Evolutionary conservation across 495 filamentous ascomycete genomes (phyloP).

Genomic region (Aspergillus saccharolyticus): DNA sequence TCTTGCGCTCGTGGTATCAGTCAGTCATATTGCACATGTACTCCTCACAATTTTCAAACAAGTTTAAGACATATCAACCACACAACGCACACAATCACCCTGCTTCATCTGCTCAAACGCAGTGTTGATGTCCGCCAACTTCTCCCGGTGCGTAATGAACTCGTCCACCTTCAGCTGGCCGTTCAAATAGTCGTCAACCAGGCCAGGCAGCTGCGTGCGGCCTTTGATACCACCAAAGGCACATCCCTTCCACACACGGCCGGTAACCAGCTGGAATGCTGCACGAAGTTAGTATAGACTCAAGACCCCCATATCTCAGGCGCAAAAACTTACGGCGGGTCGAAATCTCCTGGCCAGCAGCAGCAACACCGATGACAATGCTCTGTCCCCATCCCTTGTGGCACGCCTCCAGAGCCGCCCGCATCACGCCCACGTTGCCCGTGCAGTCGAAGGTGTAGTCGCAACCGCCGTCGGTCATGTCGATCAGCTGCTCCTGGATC

Average conservation of each 20-base stretch:
- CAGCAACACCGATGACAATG: conserved; percentile 95
- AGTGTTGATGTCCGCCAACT: conserved; percentile 72
- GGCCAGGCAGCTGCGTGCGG: conserved; percentile 79
- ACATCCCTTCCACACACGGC: conserved; percentile 95
- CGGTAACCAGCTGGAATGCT: conserved; percentile 99
- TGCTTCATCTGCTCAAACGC: conserved; percentile 93
- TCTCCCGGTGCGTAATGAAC: conserved; percentile 96
- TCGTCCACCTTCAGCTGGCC: conserved; percentile 97
- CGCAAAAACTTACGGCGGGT: conserved; percentile 85
- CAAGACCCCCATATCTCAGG: neutral
- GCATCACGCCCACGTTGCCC: conserved; percentile 94
- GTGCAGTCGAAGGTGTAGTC: conserved; percentile 99
- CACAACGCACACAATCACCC: conserved; percentile 93
- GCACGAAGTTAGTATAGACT: neutral
- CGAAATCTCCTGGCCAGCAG: conserved; percentile 93
- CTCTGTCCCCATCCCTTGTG: conserved; percentile 99
- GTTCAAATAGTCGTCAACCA: conserved; percentile 85
- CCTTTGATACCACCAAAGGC: conserved; percentile 98
- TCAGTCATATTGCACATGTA: no score
- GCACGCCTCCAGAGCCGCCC: conserved; percentile 91
- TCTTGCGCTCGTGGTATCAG: no score
- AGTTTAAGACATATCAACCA: conserved; percentile 41
- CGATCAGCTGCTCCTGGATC: conserved; percentile 84
- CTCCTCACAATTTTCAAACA: neutral
- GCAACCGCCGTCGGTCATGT: conserved; percentile 98